phyloP scores from a whole-genome alignment of 768 basidiomycete genomes.

The Mycena alexandri region DNA sequence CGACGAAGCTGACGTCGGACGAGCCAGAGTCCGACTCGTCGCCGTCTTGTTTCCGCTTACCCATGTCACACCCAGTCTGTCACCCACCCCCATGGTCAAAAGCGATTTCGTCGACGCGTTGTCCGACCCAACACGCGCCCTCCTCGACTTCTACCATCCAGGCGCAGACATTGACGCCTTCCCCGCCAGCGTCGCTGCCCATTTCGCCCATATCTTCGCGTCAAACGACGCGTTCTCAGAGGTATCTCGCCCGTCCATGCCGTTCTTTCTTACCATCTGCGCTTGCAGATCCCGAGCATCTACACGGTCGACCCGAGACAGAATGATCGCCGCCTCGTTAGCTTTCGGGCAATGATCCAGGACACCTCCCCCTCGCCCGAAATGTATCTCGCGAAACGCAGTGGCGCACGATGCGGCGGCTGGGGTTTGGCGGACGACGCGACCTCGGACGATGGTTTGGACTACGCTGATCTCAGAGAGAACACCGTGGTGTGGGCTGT shows the following conservation, averaged over 20 bases:
- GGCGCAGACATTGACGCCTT: constrained; percentile 50
- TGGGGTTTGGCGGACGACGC: constrained; percentile 71
- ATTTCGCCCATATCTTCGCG: constrained; percentile 63
- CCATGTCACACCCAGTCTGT: constrained; percentile 60
- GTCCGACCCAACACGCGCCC: constrained; percentile 59
- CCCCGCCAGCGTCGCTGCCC: constrained; percentile 55
- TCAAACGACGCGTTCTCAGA: constrained; percentile 55
- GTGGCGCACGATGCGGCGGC: constrained; percentile 68
- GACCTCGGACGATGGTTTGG: constrained; percentile 27
- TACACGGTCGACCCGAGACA: constrained; percentile 60
- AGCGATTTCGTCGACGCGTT: constrained; percentile 58
- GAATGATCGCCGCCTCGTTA: constrained; percentile 69
- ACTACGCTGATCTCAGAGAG: constrained; percentile 65
- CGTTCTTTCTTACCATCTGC: constrained; percentile 7
- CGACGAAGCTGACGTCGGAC: constrained; percentile 67
- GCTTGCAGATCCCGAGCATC: constrained; percentile 69
- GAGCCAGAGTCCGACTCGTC: constrained; percentile 53
- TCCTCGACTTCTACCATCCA: constrained; percentile 62
- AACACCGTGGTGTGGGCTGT: constrained; percentile 79
- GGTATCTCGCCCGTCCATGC: constrained; percentile 42
- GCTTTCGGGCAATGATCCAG: constrained; percentile 85
- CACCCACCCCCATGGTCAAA: too few species aligned
- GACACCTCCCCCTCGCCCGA: constrained; percentile 82
- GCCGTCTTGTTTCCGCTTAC: constrained; percentile 63
- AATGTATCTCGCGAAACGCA: constrained; percentile 71